Conservation (phyloP, 2,329 filamentous ascomycete genomes). For the Eutypa lata region DNA sequence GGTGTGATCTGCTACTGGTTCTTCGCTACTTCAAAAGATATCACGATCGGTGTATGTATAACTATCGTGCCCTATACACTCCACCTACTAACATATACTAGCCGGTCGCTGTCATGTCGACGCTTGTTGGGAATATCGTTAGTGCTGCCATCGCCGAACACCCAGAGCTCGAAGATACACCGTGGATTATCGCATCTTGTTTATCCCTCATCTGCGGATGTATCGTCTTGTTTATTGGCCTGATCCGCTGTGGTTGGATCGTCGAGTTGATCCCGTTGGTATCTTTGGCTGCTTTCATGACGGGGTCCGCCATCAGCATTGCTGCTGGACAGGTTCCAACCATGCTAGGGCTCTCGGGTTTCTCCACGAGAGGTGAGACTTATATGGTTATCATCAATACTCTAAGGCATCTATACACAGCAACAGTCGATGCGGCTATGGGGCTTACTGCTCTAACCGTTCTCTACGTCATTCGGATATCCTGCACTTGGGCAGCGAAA, state of each 20-base stretch:
- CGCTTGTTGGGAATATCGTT: constrained; percentile 81
- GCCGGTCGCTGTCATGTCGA: constrained; percentile 95
- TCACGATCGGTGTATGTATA: constrained; percentile 80
- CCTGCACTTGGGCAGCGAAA: constrained; percentile 64
- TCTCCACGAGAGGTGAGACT: constrained; percentile 73
- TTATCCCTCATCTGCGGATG: constrained; percentile 74
- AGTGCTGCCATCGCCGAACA: constrained; percentile 54
- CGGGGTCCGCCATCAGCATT: constrained; percentile 89
- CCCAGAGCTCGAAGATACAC: constrained; percentile 46
- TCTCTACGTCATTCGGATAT: constrained; percentile 71
- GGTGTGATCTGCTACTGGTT: constrained; percentile 95
- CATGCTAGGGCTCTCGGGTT: constrained; percentile 73
- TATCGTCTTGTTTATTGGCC: constrained; percentile 75
- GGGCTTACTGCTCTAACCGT: constrained; percentile 77
- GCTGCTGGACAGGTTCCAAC: constrained; percentile 76
- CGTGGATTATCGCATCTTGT: constrained; percentile 71
- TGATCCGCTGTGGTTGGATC: constrained; percentile 81
- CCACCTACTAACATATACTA: constrained; percentile 32
- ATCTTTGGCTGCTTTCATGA: constrained; percentile 94
- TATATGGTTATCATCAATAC: constrained; percentile 83
- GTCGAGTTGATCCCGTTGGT: constrained; percentile 90
- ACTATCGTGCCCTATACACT: too few relatives aligned
- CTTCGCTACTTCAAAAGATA: constrained; percentile 97
- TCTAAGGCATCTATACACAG: constrained; percentile 65
- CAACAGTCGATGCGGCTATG: constrained; percentile 78